Conservation (phyloP, 2,329 filamentous ascomycete genomes). For the Akanthomyces uredinophilus region DNA sequence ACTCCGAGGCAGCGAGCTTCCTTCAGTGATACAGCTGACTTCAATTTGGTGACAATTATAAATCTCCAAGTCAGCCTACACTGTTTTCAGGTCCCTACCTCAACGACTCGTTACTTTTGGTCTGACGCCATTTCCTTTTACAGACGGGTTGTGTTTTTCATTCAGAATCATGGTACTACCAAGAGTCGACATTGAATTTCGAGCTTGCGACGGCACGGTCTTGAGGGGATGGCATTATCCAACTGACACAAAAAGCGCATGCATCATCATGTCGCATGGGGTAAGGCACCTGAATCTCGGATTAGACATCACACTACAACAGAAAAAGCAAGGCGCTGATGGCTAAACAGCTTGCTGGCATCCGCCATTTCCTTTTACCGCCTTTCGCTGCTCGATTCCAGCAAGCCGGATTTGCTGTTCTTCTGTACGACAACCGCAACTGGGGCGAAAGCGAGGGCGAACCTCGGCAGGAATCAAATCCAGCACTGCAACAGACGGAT, state of each 20-base stretch:
- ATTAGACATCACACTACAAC: neutral
- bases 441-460: slow-evolving; percentile 18
- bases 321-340: neutral
- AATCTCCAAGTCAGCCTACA: neutral
- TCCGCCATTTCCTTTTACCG: slow-evolving; percentile 14
- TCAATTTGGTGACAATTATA: neutral
- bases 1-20: neutral
- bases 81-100: neutral
- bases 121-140: too few relatives aligned
- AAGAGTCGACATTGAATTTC: neutral
- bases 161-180: neutral
- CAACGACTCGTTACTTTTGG: too few relatives aligned
- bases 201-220: neutral
- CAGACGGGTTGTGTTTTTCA: neutral
- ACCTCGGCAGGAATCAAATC: slow-evolving; percentile 16
- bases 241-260: neutral
- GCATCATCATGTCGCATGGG: neutral
- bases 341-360: neutral
- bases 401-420: slow-evolving; percentile 13
- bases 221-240: neutral
- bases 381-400: slow-evolving; percentile 16
- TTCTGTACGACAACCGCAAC: slow-evolving; percentile 18
- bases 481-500: slow-evolving; percentile 13
- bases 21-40: neutral
- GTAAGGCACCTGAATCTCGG: neutral